These are phyloP conservation scores for Talaromyces adpressus DNA, from an alignment of 495 filamentous ascomycete species.

Conservation along the genomic window DNA sequence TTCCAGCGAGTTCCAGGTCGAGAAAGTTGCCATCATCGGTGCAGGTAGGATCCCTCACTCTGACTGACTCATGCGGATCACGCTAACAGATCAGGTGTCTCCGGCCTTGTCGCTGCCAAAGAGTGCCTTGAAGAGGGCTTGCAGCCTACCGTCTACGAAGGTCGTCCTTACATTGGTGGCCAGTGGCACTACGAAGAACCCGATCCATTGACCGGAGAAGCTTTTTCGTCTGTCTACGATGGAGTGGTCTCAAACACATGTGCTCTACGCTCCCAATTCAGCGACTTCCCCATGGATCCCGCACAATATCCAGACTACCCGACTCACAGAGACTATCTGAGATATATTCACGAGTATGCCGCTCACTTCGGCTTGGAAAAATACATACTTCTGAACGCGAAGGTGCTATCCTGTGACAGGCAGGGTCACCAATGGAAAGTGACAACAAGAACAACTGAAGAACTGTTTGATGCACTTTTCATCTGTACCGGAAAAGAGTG, in stretches of 20 bases:
- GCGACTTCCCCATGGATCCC: constrained; percentile 27
- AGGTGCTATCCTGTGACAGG: constrained; percentile 13
- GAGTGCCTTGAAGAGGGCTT: constrained; percentile 22
- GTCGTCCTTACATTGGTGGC: constrained; percentile 18
- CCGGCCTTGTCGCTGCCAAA: constrained; percentile 20
- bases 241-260: constrained; percentile 20
- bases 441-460: neutral
- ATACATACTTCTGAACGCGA: constrained; percentile 17
- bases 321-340: constrained; percentile 16
- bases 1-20: neutral
- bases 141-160: constrained; percentile 19
- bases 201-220: constrained; percentile 4
- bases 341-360: constrained; percentile 23
- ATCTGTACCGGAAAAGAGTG: constrained; percentile 20
- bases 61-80: neutral
- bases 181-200: constrained; percentile 16
- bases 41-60: neutral
- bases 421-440: constrained; percentile 8
- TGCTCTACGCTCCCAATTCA: constrained; percentile 20
- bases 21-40: constrained; percentile 3
- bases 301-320: constrained; percentile 17
- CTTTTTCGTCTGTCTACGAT: constrained; percentile 17
- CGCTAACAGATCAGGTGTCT: constrained; percentile 11
- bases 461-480: constrained; percentile 20
- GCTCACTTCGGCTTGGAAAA: constrained; percentile 17